A percentile compares a stretch with the other conserved stretches of the same genome.
Conservation (phyloP, 2,329 filamentous ascomycete species). For the Hypoxylon sp. region DNA sequence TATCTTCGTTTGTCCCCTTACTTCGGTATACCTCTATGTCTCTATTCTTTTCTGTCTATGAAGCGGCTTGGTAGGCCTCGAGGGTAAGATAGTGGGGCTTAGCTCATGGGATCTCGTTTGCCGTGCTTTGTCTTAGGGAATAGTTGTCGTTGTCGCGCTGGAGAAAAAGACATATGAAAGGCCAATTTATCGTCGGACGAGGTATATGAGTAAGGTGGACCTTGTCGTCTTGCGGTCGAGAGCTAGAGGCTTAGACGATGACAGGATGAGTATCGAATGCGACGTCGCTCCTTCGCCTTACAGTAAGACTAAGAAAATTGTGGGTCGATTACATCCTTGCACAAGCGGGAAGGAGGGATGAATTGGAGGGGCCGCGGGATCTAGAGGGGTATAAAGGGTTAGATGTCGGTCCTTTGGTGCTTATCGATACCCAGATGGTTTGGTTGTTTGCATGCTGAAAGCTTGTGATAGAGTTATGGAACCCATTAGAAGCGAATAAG, state of each 20-base stretch:
- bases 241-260: constrained; percentile 14
- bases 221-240: constrained; percentile 18
- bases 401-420: constrained; percentile 14
- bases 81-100: constrained; percentile 11
- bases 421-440: constrained; percentile 24
- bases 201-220: constrained; percentile 38
- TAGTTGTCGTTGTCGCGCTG: constrained; percentile 13
- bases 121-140: constrained; percentile 23
- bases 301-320: constrained; percentile 41
- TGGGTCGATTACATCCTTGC: constrained; percentile 28
- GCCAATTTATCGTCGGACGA: constrained; percentile 12
- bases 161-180: constrained; percentile 1
- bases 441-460: neutral
- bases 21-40: constrained; percentile 3
- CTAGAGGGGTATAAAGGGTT: constrained; percentile 9
- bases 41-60: neutral
- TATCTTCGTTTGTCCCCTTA: neutral
- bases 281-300: constrained; percentile 36
- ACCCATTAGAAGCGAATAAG: neutral
- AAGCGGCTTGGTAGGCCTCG: constrained; percentile 1
- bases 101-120: constrained; percentile 24
- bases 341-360: constrained; percentile 8
- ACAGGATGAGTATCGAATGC: constrained; percentile 20
- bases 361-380: constrained; percentile 25
- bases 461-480: constrained; percentile 3